Base-by-base conservation (phyloP, 179 eudicot species). In the Camellia oleifera region DNA sequence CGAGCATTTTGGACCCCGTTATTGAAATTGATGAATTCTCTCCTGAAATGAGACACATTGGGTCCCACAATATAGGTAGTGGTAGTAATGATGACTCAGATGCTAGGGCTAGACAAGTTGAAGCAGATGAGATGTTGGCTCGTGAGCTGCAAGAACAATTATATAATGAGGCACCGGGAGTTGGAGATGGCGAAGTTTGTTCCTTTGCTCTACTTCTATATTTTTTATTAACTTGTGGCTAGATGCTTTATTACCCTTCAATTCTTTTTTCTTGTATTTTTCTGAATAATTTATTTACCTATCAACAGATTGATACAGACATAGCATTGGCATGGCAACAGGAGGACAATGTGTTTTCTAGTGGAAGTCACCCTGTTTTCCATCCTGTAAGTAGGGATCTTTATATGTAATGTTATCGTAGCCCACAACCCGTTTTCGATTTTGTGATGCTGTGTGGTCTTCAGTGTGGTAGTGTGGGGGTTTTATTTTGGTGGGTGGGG, bases 71-170 rank as follows among this genome's bases (percentile, higher is more conserved):
- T 69, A 52, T 45, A 58, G 76, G 48, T 50, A 0, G 42, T 80
- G 72, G n/a, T 67, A 65, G 72, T 85, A 85, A 82, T 72, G 76
- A 80, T 80, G 89, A 85, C 66, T 79, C 81, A 18, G 88, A 89
- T 85, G 89, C 84, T 63, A 90, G 84, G 88, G 88, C 88, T 17
- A 78, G 82, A 77, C 99, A 96, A 82, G 71, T 94, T 56, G 90
- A 96, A 85, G 92, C 87, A 64, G 99, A 96, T 88, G 99, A 94
- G 84, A 88, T 82, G 88, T 83, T 96, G 85, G 99, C 99, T 69
- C 88, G 91, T 83, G 90, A 92, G 77, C 93, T 96, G 67, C 99
- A 96, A 86, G 98, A 94, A 80, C 97, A 96, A 70, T 79, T 96
- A 63, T 96, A 96, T 80, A 92, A 87, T 82, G 99, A 94, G 82